Evolutionary conservation across 805 yeast genomes (phyloP), one percentile per base, ranked within the genome.

Genomic region (Candida ascalaphidarum): DNA sequence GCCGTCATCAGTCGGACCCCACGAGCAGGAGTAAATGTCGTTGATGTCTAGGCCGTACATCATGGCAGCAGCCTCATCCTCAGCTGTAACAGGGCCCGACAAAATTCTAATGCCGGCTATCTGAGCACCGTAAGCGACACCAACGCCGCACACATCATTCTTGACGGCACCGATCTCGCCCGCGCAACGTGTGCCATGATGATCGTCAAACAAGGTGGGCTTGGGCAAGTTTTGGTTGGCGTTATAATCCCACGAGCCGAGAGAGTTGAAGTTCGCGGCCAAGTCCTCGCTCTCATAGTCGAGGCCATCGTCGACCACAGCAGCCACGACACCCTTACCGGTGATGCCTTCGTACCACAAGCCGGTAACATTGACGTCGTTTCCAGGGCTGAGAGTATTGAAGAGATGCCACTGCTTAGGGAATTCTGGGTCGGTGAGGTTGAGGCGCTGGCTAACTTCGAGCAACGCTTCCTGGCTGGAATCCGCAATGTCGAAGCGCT

Each of bases 1-100:
- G 0, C 98, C 98, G 50, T 89, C 83, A 52, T 92, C 98, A 3
- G 85, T 71, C 2, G 98, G 98, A 6, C 98, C 98, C 98, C 98
- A 92, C 3, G 96, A 85, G 54, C 98, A 92, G 3, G 95, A 83
- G 51, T 86, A 92, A 22, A 92, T 92, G 52, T 92, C 95, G 53
- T 92, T 92, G 16, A 74, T 71, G 36, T 84, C 88, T 37, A 81
- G 59, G 0, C 77, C 88, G 53, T 82, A 81, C 21, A 82, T 67
- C 65, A 92, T 61, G 2, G 97, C 81, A 2, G 81, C 74, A 1
- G 97, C 97, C 54, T 92, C 98, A 37, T 88, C 95, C 33, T 79
- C 95, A 3, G 83, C 62, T 3, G 89, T 74, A 27, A 92, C 72
- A 25, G 70, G 64, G 2, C 85, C 94, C 2, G 94, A 80, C 25